Conservation (phyloP, 2,329 filamentous ascomycete species). For the Cephalotrichum gorgonifer region DNA sequence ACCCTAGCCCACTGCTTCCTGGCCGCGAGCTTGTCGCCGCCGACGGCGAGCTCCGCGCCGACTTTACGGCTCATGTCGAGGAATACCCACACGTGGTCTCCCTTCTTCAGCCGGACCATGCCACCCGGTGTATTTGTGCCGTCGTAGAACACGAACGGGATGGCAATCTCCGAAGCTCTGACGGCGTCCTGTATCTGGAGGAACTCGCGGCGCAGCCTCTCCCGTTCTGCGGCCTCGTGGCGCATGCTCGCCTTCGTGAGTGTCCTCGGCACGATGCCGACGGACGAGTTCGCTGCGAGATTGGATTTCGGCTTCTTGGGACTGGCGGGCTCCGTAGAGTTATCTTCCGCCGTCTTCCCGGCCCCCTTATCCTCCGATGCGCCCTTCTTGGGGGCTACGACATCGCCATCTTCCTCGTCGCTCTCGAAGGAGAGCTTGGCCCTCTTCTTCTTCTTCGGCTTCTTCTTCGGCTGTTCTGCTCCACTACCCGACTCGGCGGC, state of each 20-base stretch:
- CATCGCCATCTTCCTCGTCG: slow-evolving; percentile 54
- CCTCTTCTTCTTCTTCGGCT: slow-evolving; percentile 27
- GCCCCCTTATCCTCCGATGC: slow-evolving; percentile 23
- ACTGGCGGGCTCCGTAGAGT: not conserved
- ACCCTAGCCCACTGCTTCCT: slow-evolving; percentile 80
- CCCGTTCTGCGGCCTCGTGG: slow-evolving; percentile 68
- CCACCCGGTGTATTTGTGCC: slow-evolving; percentile 84
- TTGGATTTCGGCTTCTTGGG: slow-evolving; percentile 34
- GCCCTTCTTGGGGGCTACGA: slow-evolving; percentile 21
- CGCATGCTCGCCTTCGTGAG: slow-evolving; percentile 63
- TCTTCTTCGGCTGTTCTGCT: slow-evolving; percentile 23
- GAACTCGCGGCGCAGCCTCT: slow-evolving; percentile 75
- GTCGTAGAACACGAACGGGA: slow-evolving; percentile 96
- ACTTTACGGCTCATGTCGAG: slow-evolving; percentile 86
- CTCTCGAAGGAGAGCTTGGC: slow-evolving; percentile 53
- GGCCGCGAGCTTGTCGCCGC: slow-evolving; percentile 50
- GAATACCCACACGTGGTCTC: slow-evolving; percentile 87
- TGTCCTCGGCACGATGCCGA: slow-evolving; percentile 57
- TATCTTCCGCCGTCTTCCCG: slow-evolving; percentile 11
- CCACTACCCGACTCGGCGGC: not conserved
- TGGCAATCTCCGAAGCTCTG: slow-evolving; percentile 77
- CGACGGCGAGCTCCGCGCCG: slow-evolving; percentile 71
- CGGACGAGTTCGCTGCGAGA: slow-evolving; percentile 51
- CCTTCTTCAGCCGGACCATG: slow-evolving; percentile 79
- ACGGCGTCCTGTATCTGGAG: slow-evolving; percentile 73